These are phyloP conservation scores for Tinospora cordifolia DNA, from an alignment of 164 flowering plant species.

Conservation along the genomic window DNA sequence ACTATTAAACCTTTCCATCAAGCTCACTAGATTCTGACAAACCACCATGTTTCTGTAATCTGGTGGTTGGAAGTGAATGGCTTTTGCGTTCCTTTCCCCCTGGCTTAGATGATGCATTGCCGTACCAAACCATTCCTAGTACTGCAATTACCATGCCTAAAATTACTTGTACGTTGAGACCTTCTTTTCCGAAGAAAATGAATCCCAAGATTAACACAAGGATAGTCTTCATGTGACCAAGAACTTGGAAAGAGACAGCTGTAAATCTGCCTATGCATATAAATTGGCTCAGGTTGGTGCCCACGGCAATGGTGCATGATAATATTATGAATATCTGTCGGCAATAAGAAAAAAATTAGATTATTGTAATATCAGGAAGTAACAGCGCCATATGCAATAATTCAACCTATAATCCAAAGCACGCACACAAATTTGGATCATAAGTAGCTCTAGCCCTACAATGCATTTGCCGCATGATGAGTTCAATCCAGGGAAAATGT, in stretches of 20 bases:
- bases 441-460: not conserved
- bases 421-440: not conserved
- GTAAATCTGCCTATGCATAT: conserved; percentile 91
- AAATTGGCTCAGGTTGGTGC: conserved; percentile 81
- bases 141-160: conserved; percentile 79
- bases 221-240: conserved; percentile 83
- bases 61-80: conserved; percentile 30
- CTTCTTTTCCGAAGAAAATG: conserved; percentile 81
- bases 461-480: not conserved
- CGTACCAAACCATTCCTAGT: conserved; percentile 85
- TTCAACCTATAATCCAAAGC: not conserved
- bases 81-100: conserved; percentile 75
- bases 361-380: not conserved
- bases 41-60: conserved; percentile 31
- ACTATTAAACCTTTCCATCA: conserved; percentile 41
- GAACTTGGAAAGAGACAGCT: conserved; percentile 81
- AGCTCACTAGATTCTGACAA: conserved; percentile 31
- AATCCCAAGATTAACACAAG: conserved; percentile 69
- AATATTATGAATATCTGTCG: conserved; percentile 55
- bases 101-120: conserved; percentile 75
- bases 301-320: conserved; percentile 74
- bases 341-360: not conserved
- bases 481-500: not conserved
- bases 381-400: not conserved
- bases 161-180: conserved; percentile 71